These are phyloP conservation scores for Epichloe hybrida DNA, from an alignment of 2,329 filamentous ascomycete genomes.

Conservation along the genomic window DNA sequence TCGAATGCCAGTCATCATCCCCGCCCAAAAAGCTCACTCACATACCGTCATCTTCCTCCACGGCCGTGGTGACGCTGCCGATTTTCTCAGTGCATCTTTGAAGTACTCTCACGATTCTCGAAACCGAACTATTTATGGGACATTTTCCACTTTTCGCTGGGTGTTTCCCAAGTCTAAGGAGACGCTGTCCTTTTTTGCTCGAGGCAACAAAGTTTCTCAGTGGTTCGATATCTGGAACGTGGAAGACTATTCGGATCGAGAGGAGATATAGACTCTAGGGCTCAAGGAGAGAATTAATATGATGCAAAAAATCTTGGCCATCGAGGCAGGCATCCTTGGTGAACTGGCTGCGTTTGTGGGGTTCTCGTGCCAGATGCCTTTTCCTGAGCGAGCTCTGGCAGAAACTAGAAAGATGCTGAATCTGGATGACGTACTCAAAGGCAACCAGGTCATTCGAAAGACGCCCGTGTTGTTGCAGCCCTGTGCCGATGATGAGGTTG, in stretches of 20 bases:
- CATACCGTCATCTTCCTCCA: constrained; percentile 33
- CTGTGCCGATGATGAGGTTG: constrained; percentile 28
- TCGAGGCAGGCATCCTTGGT: constrained; percentile 22
- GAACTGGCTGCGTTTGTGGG: constrained; percentile 23
- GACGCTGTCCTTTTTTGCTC: constrained; percentile 13
- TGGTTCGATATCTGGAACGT: constrained; percentile 40
- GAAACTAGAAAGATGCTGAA: constrained; percentile 20
- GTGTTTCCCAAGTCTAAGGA: constrained; percentile 33
- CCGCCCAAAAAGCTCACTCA: constrained; percentile 14
- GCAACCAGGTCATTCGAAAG: constrained; percentile 20
- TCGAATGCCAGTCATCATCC: not conserved
- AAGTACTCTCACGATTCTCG: constrained; percentile 17
- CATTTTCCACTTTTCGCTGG: constrained; percentile 33
- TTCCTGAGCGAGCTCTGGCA: constrained; percentile 17
- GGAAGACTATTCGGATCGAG: constrained; percentile 23
- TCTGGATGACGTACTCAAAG: constrained; percentile 11
- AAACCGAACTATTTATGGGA: constrained; percentile 20
- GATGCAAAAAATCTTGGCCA: constrained; percentile 19
- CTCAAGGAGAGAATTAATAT: constrained; percentile 23
- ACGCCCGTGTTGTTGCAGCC: constrained; percentile 33
- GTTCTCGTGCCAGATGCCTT: constrained; percentile 24
- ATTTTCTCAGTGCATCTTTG: constrained; percentile 19
- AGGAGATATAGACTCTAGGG: constrained; percentile 28
- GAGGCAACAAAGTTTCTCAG: constrained; percentile 19
- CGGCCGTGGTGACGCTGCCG: constrained; percentile 27